These are phyloP conservation scores for Orbilia javanica DNA, from an alignment of 2,329 filamentous ascomycete genomes.

Conservation along the genomic window DNA sequence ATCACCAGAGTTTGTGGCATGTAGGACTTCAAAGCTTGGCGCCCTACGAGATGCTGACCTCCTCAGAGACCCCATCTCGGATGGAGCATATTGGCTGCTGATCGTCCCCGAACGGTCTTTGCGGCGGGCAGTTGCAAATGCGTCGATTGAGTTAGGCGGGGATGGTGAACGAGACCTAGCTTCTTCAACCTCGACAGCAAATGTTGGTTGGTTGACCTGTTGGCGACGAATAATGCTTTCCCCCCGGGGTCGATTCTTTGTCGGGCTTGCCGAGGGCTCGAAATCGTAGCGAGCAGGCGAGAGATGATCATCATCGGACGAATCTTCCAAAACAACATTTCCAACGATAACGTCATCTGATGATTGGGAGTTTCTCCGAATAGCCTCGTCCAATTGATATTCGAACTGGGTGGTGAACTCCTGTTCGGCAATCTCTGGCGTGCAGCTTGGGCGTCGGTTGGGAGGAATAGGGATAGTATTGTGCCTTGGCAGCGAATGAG, in stretches of 20 bases:
- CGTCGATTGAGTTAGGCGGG: conserved; percentile 96
- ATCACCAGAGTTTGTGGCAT: conserved; percentile 72
- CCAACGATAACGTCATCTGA: conserved; percentile 57
- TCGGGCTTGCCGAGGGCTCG: conserved; percentile 84
- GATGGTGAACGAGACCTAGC: conserved; percentile 76
- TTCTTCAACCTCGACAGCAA: conserved; percentile 61
- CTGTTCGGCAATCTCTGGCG: conserved; percentile 48
- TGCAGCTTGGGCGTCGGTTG: conserved; percentile 48
- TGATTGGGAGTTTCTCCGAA: conserved; percentile 51
- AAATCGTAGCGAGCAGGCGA: conserved; percentile 72
- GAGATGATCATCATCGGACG: conserved; percentile 61
- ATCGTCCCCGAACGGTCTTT: conserved; percentile 77
- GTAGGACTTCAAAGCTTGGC: conserved; percentile 65
- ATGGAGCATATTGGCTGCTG: conserved; percentile 71
- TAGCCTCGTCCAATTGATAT: conserved; percentile 45
- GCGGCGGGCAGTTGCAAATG: conserved; percentile 81
- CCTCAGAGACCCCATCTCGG: conserved; percentile 66
- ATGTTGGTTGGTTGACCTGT: conserved; percentile 65
- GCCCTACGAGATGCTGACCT: conserved; percentile 61
- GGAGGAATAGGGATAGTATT: conserved; percentile 48
- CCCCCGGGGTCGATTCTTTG: conserved; percentile 80
- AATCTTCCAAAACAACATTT: conserved; percentile 57
- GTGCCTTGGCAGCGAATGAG: conserved; percentile 61
- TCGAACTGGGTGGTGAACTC: conserved; percentile 56
- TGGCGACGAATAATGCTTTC: conserved; percentile 73